phyloP scores from a whole-genome alignment of 106 monocot genomes.

The Triglochin maritima region DNA sequence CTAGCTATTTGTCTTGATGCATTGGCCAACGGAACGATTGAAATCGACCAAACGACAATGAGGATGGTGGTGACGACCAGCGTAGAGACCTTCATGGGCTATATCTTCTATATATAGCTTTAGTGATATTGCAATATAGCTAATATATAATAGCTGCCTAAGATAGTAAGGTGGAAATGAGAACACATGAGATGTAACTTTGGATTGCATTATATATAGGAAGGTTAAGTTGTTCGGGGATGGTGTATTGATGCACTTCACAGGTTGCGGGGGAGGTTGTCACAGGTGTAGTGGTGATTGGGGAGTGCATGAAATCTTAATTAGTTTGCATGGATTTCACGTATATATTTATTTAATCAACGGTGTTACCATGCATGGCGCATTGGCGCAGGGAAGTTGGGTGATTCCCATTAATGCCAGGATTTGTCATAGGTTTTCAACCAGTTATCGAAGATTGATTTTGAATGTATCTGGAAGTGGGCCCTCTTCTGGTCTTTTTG shows the following conservation, averaged over 20 bases:
- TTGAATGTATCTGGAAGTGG: no score
- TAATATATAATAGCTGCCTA: neutral
- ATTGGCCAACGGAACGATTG: neutral
- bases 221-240: neutral
- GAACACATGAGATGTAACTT: neutral
- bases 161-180: neutral
- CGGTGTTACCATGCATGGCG: no score
- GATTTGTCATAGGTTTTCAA: no score
- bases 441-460: no score
- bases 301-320: no score
- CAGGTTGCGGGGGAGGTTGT: neutral
- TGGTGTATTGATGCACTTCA: conserved; percentile 7
- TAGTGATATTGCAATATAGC: neutral
- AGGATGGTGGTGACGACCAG: neutral
- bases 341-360: no score
- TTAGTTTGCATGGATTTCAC: no score
- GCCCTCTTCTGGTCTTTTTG: no score
- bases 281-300: no score
- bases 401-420: no score
- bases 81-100: neutral
- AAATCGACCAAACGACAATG: neutral
- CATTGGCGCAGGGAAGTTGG: no score
- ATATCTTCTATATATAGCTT: neutral
- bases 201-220: neutral
- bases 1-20: neutral